Conservation (phyloP, 768 basidiomycete genomes). For the Hortiboletus flavorubellus region DNA sequence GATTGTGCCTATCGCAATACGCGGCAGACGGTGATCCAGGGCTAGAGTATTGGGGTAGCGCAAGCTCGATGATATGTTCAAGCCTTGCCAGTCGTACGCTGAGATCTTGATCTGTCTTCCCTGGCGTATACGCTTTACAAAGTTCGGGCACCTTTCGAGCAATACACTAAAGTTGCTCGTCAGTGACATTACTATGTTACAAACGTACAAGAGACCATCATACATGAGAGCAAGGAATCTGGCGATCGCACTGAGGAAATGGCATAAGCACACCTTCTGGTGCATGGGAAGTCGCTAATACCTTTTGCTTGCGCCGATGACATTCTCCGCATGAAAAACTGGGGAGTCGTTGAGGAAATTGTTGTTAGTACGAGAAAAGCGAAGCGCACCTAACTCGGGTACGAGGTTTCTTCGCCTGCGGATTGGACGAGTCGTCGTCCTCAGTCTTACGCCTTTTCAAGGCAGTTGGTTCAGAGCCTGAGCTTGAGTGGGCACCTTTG, state of each 20-base stretch:
- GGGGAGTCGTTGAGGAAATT: constrained; percentile 7
- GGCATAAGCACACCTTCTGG: constrained; percentile 18
- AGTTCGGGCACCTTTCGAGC: constrained; percentile 85
- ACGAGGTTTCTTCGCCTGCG: constrained; percentile 58
- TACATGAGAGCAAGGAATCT: constrained; percentile 83
- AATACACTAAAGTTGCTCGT: constrained; percentile 52
- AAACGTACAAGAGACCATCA: constrained; percentile 21
- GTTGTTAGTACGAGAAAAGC: not conserved
- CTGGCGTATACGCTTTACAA: constrained; percentile 86
- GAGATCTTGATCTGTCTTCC: constrained; percentile 81
- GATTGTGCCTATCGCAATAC: constrained; percentile 36
- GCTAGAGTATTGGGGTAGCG: constrained; percentile 70
- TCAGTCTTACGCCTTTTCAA: constrained; percentile 63
- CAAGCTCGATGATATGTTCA: constrained; percentile 78
- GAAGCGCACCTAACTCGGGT: constrained; percentile 68
- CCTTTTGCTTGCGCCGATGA: constrained; percentile 87
- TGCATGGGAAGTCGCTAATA: constrained; percentile 24
- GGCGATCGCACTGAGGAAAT: constrained; percentile 71
- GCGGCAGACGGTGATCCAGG: constrained; percentile 33
- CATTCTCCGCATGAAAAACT: constrained; percentile 89
- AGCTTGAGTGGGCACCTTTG: constrained; percentile 20
- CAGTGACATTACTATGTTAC: constrained; percentile 6
- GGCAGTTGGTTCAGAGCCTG: constrained; percentile 31
- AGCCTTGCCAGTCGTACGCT: constrained; percentile 68
- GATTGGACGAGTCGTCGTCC: constrained; percentile 47